phyloP scores from a whole-genome alignment of 2,329 filamentous ascomycete genomes.

The Fusarium avenaceum region DNA sequence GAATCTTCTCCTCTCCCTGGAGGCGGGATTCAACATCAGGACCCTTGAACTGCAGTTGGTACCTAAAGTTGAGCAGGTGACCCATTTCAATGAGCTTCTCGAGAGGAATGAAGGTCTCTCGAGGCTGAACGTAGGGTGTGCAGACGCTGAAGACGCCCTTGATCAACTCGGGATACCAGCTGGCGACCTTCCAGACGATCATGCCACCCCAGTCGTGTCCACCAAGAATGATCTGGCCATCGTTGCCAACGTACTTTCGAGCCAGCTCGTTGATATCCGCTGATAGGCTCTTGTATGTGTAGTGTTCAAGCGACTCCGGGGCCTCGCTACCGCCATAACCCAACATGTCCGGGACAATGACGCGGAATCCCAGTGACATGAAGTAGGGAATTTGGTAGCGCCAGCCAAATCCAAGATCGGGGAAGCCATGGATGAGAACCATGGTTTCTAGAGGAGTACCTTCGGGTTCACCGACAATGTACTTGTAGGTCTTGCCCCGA shows the following conservation, averaged over 20 bases:
- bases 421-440: conserved; percentile 80
- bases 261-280: conserved; percentile 82
- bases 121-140: conserved; percentile 77
- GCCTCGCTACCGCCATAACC: conserved; percentile 86
- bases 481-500: conserved; percentile 79
- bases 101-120: conserved; percentile 65
- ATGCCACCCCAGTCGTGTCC: conserved; percentile 95
- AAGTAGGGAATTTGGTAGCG: conserved; percentile 88
- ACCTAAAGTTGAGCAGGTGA: conserved; percentile 77
- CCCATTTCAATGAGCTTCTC: conserved; percentile 69
- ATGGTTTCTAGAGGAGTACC: conserved; percentile 62
- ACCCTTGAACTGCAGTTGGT: conserved; percentile 85
- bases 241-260: conserved; percentile 61
- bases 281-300: conserved; percentile 78
- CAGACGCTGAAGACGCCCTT: conserved; percentile 83
- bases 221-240: conserved; percentile 78
- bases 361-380: conserved; percentile 77
- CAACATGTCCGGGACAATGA: conserved; percentile 87
- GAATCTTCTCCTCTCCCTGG: conserved; percentile 71
- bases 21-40: conserved; percentile 73
- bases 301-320: conserved; percentile 72
- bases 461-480: conserved; percentile 67
- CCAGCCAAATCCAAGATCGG: conserved; percentile 88
- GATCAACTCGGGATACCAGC: conserved; percentile 80
- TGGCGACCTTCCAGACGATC: conserved; percentile 79